Evolutionary conservation across 2,329 filamentous ascomycete genomes (phyloP), one percentile per base, ranked within the genome.

Genomic region (Incumbomyces delicatus): DNA sequence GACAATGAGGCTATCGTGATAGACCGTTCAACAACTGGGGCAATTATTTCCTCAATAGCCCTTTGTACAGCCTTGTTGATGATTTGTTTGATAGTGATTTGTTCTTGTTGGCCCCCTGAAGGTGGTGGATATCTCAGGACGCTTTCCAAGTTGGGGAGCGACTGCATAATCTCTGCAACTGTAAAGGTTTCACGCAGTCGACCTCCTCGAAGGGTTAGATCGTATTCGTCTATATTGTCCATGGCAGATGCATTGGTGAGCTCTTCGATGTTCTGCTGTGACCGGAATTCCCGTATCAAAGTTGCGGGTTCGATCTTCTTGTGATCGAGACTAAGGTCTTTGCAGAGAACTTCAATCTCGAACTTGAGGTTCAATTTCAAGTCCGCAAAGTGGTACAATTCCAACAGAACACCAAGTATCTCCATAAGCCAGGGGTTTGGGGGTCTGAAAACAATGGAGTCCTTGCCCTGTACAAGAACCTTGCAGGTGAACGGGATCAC

Each of bases 371-470:
- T 96, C 32, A 98, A 77, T 64, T 96, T 96, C 47, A 98, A 72
- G 57, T 95, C 90, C 12, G 87, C 87, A 58, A 85, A 85, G 60
- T 95, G 84, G 60, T 98, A 98, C 3, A 98, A 75, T 61, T 98
- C 94, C 58, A 95, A 86, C 31, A 98, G 75, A 6, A 96, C 73
- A 53, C 86, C 79, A 46, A 98, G 80, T 45, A 98, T 92, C 58
- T 98, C 92, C 85, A 95, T 94, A 37, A 95, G 66, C 92, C 92
- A 98, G 1, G 92, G 92, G 58, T 98, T 98, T 1, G 92, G 92
- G 10, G 90, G 89, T 48, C 81, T 84, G 69, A 98, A 98, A 8
- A 96, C 83, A 11, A 83, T 85, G 0, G 92, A 96, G 42, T 80
- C 78, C 32, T 80, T 81, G 16, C 88, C 89, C 62, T 95, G 88